A percentile compares a stretch with the other conserved stretches of the same genome.
Evolutionary conservation across 768 basidiomycete genomes (phyloP).

Genomic region (Amanita pseudoporphyria): DNA sequence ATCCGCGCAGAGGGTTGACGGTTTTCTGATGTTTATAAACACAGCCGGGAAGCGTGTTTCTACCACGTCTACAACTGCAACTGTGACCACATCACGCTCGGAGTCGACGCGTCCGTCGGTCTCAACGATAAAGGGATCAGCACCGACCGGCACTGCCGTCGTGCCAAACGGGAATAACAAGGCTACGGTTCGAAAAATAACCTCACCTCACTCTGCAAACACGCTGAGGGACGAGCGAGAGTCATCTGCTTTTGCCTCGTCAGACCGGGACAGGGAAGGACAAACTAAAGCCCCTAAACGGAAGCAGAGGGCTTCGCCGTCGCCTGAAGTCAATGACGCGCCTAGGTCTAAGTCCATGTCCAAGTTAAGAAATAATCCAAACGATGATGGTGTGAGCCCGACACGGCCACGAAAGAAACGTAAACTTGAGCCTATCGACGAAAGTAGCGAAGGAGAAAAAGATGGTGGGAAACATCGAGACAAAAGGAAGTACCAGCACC

Average conservation of each 20-base stretch:
- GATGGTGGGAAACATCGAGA: slow-evolving; percentile 4
- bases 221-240: background rate
- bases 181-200: background rate
- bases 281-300: background rate
- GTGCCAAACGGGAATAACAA: background rate
- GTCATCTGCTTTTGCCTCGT: background rate
- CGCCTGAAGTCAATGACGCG: slow-evolving; percentile 6
- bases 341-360: background rate
- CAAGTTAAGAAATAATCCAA: background rate
- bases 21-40: background rate
- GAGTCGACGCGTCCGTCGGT: background rate
- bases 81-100: background rate
- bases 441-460: slow-evolving; percentile 2
- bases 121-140: background rate
- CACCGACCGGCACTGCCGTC: background rate
- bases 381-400: background rate
- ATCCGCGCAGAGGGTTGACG: background rate
- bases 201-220: background rate
- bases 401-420: slow-evolving; percentile 19
- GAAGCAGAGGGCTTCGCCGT: background rate
- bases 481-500: slow-evolving; percentile 6
- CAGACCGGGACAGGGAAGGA: background rate
- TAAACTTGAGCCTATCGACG: slow-evolving; percentile 12
- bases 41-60: slow-evolving; percentile 2
- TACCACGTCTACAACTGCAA: background rate